Base-by-base conservation (phyloP, 352 stramenopile genomes). In the Globisporangium alternatum region DNA sequence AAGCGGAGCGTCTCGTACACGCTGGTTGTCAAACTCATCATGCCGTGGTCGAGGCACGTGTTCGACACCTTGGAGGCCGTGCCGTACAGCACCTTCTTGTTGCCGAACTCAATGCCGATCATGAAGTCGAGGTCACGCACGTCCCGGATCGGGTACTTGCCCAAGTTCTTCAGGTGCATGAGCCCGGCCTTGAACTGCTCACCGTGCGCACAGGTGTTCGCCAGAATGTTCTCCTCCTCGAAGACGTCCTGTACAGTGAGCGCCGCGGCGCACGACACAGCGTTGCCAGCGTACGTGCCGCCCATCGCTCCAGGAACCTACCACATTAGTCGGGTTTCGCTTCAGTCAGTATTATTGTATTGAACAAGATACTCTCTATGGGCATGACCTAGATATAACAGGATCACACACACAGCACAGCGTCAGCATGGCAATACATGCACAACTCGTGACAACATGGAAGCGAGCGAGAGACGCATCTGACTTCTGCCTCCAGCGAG, bases 1-100 rank as follows among this genome's bases (percentile, higher is more conserved):
- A 98, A 98, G 37, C 91, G 88, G 35, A 98, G 67, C 8, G 93
- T 97, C 72, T 98, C 93, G 69, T 91, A 97, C 19, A 94, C 88
- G 63, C 89, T 95, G 33, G 86, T 93, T n/a, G 86, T 96, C 35
- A 98, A 76, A 56, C 98, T 61, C 68, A 98, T 88, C 77, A 98
- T 90, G 56, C 90, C 90, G 56, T 93, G 77, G 59, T 91, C 72
- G 48, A 97, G 67, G 71, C 91, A 98, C 9, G 86, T 83, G 55
- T 85, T 66, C 31, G 86, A 86, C 5, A 98, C 71, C 53, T 82
- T 82, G 56, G 58, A 79, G 19, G 91, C 91, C 31, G 85, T 86
- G 2, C 89, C 90, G 12, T 75, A 74, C 1, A 79, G 66, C 10
- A 70, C 66, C n/a, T 75, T 66, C 41, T 80, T 67, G 15, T 69